Conservation (phyloP, 768 basidiomycete species). For the Pholiota molesta region DNA sequence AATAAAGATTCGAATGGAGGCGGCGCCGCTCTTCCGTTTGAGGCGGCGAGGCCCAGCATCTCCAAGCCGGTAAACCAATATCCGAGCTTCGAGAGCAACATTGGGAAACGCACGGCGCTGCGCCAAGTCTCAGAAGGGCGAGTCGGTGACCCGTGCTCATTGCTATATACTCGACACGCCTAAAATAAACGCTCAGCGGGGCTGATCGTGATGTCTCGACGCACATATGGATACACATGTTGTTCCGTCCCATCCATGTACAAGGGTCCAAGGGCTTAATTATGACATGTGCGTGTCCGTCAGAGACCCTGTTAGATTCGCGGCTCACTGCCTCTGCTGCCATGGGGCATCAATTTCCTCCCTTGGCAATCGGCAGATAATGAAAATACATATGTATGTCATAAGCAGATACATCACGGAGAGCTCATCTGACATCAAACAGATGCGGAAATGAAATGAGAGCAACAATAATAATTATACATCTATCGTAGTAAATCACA, state of each 20-base stretch:
- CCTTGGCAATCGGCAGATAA: not conserved
- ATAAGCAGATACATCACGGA: too few relatives aligned
- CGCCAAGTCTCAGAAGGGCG: not conserved
- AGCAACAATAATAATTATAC: not conserved
- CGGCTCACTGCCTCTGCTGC: not conserved
- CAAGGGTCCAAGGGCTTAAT: not conserved
- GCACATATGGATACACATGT: not conserved
- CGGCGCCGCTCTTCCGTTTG: not conserved
- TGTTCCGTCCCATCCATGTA: too few relatives aligned
- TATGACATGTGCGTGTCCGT: not conserved
- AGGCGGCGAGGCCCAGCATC: not conserved
- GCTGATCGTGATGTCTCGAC: not conserved
- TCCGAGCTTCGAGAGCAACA: too few relatives aligned
- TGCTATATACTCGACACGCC: not conserved
- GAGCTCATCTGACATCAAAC: not conserved
- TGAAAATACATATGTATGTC: too few relatives aligned
- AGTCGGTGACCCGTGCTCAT: too few relatives aligned
- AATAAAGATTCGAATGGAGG: not conserved
- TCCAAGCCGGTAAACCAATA: not conserved
- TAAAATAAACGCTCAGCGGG: not conserved
- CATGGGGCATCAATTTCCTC: not conserved
- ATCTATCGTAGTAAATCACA: constrained; percentile 38
- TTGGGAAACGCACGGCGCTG: too few relatives aligned
- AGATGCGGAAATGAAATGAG: not conserved
- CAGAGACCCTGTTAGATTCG: not conserved